phyloP scores from a whole-genome alignment of 176 grass and related monocot species.

The Poa annua region DNA sequence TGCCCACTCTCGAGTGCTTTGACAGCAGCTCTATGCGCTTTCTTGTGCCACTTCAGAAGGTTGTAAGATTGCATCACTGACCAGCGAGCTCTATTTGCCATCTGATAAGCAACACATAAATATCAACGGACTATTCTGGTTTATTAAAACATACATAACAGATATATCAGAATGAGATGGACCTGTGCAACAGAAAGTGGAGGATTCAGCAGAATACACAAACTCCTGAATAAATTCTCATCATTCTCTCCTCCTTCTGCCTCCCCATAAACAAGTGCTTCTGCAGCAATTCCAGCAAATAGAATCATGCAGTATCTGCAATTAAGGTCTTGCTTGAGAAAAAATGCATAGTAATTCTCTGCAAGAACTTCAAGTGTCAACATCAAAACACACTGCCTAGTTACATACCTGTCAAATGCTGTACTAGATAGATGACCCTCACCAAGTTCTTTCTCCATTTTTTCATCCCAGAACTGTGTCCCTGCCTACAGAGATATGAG shows the following conservation, averaged over 20 bases:
- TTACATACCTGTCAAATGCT: slow-evolving; percentile 84
- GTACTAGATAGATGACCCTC: slow-evolving; percentile 81
- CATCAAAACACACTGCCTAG: slow-evolving; percentile 14
- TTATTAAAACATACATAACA: slow-evolving; percentile 7
- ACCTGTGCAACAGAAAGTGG: slow-evolving; percentile 80
- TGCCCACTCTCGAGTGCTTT: slow-evolving; percentile 73
- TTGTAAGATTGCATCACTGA: slow-evolving; percentile 98
- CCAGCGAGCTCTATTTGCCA: slow-evolving; percentile 93
- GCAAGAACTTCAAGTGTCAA: background rate
- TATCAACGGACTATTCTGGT: background rate
- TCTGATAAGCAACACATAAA: slow-evolving; percentile 60
- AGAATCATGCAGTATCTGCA: slow-evolving; percentile 92
- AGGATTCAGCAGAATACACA: slow-evolving; percentile 76
- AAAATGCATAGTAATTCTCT: background rate
- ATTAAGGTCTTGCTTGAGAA: slow-evolving; percentile 4
- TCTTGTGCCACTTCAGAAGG: slow-evolving; percentile 92
- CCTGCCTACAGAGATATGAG: slow-evolving; percentile 68
- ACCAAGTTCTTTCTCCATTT: slow-evolving; percentile 85
- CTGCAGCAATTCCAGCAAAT: slow-evolving; percentile 88
- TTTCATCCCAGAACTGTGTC: slow-evolving; percentile 98
- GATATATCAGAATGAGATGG: background rate
- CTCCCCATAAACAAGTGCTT: slow-evolving; percentile 93
- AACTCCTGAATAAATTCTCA: slow-evolving; percentile 87
- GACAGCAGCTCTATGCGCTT: slow-evolving; percentile 78
- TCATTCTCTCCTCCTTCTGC: slow-evolving; percentile 98